Evolutionary conservation across 495 filamentous ascomycete genomes (phyloP), one percentile per base, ranked within the genome.

Genomic region (Pseudomonodictys pantanalensis): DNA sequence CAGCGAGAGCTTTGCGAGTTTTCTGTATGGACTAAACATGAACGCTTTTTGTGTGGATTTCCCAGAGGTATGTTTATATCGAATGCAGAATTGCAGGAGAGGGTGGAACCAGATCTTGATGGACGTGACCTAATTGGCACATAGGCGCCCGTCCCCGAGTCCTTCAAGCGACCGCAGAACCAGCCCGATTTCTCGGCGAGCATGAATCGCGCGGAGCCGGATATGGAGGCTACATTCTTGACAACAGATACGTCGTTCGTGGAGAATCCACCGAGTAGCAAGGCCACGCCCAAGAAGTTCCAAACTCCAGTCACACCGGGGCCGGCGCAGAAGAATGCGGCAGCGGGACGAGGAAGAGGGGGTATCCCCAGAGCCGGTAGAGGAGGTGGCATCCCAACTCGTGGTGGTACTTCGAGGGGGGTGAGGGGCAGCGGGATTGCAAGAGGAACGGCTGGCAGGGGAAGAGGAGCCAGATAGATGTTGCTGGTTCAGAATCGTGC

Each of bases 31-130:
- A 2, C 69, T 98, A 72, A 97, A 97, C 65, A 95, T 98, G 90
- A 97, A 97, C 73, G 93, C 95, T 3, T 98, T 97, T 69, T 98
- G 93, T 71, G 92, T 97, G 33, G 93, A 97, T 75, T 97, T 97
- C 71, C 89, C 91, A 0, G 95, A 98, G 83, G 91, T 92, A 76
- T 52, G 66, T 24, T 3, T 28, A 32, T 24, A 8, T 1, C n/a
- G 20, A 38, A 22, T 22, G 3, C 18, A 49, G 39, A 24, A 2
- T 10, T 10, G 41, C 12, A 10, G 10, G 25, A 38, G 18, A 39
- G 12, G 43, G 11, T 20, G 56, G 32, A n/a, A 41, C 3, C 15
- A 18, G 38, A 15, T 30, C 44, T 11, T 50, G 45, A 60, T 22
- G 35, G 17, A 18, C 23, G 20, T 46, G 26, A 39, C 10, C 30